Evolutionary conservation across 192 early-diverging fungal genomes (phyloP).

Genomic region (Entrophospora sp.): DNA sequence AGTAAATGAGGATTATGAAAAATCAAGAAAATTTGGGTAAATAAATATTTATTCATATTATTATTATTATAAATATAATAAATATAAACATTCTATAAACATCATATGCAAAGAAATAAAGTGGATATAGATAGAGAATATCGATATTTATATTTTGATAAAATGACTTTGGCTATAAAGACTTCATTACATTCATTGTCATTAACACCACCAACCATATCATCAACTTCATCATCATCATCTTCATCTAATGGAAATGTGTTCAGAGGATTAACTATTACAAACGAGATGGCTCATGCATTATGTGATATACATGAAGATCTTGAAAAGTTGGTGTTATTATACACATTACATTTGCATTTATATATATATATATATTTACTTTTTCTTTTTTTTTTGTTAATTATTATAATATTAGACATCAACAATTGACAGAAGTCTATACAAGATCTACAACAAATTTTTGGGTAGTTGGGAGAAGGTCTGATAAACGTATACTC

Average conservation of each 20-base stretch:
- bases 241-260: slow-evolving; percentile 11
- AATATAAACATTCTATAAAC: neutral
- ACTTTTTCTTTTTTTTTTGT: neutral
- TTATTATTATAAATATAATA: neutral
- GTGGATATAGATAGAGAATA: slow-evolving; percentile 30
- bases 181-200: slow-evolving; percentile 24
- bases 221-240: neutral
- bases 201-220: slow-evolving; percentile 2
- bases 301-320: slow-evolving; percentile 45
- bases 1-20: slow-evolving; percentile 6
- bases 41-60: neutral
- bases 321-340: slow-evolving; percentile 31
- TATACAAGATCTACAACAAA: slow-evolving; percentile 44
- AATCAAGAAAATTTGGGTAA: slow-evolving; percentile 15
- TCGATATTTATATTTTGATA: slow-evolving; percentile 39
- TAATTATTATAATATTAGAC: no score
- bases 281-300: slow-evolving; percentile 39
- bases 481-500: slow-evolving; percentile 40
- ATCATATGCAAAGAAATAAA: neutral
- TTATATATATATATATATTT: neutral
- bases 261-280: slow-evolving; percentile 29
- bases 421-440: slow-evolving; percentile 38
- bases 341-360: neutral
- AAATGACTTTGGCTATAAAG: slow-evolving; percentile 45
- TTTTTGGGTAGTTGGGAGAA: slow-evolving; percentile 47